Conservation (phyloP, 139 green algal genomes). For the Volvox reticuliferus region DNA sequence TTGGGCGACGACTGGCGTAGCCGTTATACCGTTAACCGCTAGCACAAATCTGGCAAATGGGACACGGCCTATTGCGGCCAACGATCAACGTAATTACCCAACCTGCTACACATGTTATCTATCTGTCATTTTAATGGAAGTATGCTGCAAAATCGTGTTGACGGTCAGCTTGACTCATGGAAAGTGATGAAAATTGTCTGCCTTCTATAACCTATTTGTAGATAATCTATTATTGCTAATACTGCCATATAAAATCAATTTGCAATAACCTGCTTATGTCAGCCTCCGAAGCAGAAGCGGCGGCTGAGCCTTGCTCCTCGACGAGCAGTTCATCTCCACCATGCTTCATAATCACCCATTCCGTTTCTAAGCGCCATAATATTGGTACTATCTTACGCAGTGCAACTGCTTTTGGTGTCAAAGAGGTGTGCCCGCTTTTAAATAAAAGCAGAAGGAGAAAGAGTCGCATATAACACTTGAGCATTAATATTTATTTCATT, state of each 20-base stretch:
- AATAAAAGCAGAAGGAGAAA: background rate
- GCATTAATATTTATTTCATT: background rate
- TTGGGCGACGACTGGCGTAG: too few relatives aligned
- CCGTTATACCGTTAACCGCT: too few relatives aligned
- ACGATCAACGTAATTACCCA: too few relatives aligned
- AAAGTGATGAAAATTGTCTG: too few relatives aligned
- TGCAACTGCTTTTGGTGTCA: conserved; percentile 81
- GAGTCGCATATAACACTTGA: background rate
- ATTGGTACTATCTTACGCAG: conserved; percentile 84
- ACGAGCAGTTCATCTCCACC: conserved; percentile 11
- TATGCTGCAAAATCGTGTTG: too few relatives aligned
- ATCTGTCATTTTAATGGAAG: too few relatives aligned
- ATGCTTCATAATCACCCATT: conserved; percentile 86
- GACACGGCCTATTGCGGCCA: too few relatives aligned
- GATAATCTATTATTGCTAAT: background rate
- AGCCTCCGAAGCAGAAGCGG: background rate
- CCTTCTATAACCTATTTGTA: too few relatives aligned
- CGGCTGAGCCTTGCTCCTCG: background rate
- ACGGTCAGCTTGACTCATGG: too few relatives aligned
- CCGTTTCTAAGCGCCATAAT: conserved; percentile 87
- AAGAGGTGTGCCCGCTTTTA: conserved; percentile 50
- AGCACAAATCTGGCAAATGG: too few relatives aligned
- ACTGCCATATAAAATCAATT: background rate
- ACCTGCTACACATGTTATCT: too few relatives aligned
- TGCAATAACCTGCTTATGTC: background rate